These are phyloP conservation scores for Chaetoceros tenuissimus DNA, from an alignment of 108 stramenopile genomes.

Conservation along the genomic window DNA sequence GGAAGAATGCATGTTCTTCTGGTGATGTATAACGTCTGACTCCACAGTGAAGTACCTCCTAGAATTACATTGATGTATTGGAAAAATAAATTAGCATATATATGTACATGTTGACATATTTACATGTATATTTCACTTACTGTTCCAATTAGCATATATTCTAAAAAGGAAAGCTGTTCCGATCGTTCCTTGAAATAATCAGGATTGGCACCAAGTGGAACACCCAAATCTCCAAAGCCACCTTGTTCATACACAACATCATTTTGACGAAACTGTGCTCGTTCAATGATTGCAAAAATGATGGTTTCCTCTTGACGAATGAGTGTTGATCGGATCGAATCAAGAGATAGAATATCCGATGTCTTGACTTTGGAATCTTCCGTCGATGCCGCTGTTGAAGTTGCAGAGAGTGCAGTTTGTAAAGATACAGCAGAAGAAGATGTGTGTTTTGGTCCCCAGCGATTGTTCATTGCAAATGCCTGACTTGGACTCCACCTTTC, in stretches of 20 bases:
- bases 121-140: slow-evolving; percentile 29
- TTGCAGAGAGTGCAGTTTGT: not conserved
- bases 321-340: slow-evolving; percentile 78
- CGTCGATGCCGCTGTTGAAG: not conserved
- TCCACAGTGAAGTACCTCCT: slow-evolving; percentile 85
- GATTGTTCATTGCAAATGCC: not conserved
- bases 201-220: slow-evolving; percentile 31
- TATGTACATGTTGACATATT: no score
- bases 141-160: slow-evolving; percentile 92
- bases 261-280: slow-evolving; percentile 92
- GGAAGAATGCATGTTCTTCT: slow-evolving; percentile 97
- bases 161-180: slow-evolving; percentile 70
- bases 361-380: slow-evolving; percentile 38
- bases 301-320: slow-evolving; percentile 97
- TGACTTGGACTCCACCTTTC: no score
- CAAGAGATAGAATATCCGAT: slow-evolving; percentile 68
- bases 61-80: no score
- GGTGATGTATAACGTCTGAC: slow-evolving; percentile 97
- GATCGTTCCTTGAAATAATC: slow-evolving; percentile 4
- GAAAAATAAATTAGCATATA: no score
- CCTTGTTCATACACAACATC: slow-evolving; percentile 70
- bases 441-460: not conserved
- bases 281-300: slow-evolving; percentile 97
- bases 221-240: slow-evolving; percentile 50
- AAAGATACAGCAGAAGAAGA: no score